A percentile compares a stretch with the other conserved stretches of the same genome.
Conservation (phyloP, 2,329 filamentous ascomycete species). For the Botrytis tulipae region DNA sequence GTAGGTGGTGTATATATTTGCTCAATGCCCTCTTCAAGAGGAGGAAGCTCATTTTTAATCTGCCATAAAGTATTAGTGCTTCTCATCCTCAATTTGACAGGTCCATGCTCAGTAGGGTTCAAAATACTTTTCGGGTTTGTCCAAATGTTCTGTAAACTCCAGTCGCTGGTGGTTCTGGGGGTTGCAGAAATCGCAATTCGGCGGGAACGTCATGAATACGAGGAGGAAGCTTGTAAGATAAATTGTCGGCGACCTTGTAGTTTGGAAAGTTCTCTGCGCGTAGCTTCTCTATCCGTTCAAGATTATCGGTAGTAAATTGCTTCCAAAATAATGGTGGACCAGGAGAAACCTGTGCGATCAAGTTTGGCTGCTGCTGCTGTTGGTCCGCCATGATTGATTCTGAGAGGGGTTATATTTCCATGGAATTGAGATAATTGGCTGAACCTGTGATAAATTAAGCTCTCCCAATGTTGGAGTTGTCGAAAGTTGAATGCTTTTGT, state of each 20-base stretch:
- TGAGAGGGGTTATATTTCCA: background rate
- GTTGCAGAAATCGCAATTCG: conserved; percentile 75
- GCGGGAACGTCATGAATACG: conserved; percentile 40
- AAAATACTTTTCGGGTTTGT: conserved; percentile 56
- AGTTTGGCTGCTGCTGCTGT: conserved; percentile 46
- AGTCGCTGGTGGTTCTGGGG: conserved; percentile 69
- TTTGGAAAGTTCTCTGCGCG: conserved; percentile 37
- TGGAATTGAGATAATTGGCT: too few species aligned
- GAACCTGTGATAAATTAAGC: background rate
- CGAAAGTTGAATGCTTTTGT: background rate
- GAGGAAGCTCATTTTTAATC: conserved; percentile 61
- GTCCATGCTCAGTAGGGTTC: background rate
- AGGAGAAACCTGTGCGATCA: conserved; percentile 68
- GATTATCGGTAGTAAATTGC: conserved; percentile 76
- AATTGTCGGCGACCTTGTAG: conserved; percentile 19
- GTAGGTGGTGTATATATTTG: conserved; percentile 57
- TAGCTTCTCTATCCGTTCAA: conserved; percentile 55
- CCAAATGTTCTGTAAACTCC: conserved; percentile 77
- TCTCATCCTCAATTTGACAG: background rate
- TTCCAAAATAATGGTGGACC: conserved; percentile 88
- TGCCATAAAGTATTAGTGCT: conserved; percentile 31
- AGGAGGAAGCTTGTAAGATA: conserved; percentile 34
- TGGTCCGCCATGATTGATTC: conserved; percentile 51
- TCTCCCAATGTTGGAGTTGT: background rate
- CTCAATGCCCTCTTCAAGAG: conserved; percentile 67